These are phyloP conservation scores for Hericium erinaceus DNA, from an alignment of 768 basidiomycete species.

Conservation along the genomic window DNA sequence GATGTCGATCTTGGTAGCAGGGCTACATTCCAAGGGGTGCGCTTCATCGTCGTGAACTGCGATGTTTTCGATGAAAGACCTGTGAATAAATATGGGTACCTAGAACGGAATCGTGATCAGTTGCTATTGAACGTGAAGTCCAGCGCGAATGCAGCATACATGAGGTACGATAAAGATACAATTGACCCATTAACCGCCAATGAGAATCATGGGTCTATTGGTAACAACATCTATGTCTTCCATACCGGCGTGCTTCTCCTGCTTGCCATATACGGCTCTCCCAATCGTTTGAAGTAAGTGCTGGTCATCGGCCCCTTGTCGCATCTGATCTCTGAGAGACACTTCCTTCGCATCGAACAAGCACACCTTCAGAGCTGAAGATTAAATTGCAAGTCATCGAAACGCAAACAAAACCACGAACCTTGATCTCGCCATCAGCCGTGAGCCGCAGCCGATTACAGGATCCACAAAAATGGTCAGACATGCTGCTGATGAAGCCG, in stretches of 20 bases:
- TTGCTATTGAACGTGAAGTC: background rate
- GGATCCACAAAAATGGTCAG: constrained; percentile 81
- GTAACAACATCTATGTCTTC: constrained; percentile 65
- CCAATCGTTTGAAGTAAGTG: constrained; percentile 54
- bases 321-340: constrained; percentile 68
- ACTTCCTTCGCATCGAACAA: constrained; percentile 81
- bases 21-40: background rate
- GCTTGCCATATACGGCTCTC: constrained; percentile 58
- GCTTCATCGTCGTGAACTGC: background rate
- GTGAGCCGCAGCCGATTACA: constrained; percentile 81
- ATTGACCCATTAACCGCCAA: constrained; percentile 65
- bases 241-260: constrained; percentile 81
- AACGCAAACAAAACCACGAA: constrained; percentile 14
- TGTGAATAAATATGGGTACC: background rate
- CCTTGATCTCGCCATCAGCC: constrained; percentile 90
- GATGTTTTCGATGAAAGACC: background rate
- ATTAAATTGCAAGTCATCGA: background rate
- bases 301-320: constrained; percentile 53
- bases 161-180: background rate
- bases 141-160: background rate
- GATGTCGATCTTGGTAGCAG: background rate
- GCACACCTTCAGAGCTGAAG: constrained; percentile 51
- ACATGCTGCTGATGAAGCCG: constrained; percentile 93
- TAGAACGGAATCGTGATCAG: background rate
- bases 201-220: constrained; percentile 86